A percentile compares a stretch with the other conserved stretches of the same genome.
phyloP scores from a whole-genome alignment of 768 basidiomycete genomes.

The Boletus huronensis region DNA sequence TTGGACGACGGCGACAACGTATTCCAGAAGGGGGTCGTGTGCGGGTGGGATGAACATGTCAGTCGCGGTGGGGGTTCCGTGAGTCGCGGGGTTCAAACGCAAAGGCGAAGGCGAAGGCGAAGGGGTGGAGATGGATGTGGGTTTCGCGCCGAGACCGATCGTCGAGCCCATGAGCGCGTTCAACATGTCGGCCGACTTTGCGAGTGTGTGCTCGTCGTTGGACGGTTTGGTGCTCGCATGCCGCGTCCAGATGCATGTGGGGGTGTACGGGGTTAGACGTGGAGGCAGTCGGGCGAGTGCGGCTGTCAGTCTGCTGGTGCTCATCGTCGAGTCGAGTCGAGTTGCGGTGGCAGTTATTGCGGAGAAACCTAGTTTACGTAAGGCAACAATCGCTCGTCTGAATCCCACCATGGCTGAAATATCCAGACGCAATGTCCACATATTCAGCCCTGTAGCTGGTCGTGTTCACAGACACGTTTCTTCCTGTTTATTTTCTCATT shows the following conservation, averaged over 20 bases:
- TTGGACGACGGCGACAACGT: constrained; percentile 61
- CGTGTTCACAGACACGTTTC: no score
- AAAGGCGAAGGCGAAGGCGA: not conserved
- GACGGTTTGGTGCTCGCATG: constrained; percentile 16
- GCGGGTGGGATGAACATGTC: constrained; percentile 64
- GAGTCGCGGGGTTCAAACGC: not conserved
- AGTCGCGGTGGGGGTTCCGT: not conserved
- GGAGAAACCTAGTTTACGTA: no score
- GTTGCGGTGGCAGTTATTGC: no score
- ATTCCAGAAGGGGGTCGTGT: constrained; percentile 69
- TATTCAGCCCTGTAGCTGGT: no score
- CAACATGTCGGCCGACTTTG: constrained; percentile 24
- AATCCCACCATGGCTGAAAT: no score
- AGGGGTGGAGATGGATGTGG: not conserved
- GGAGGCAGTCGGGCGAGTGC: not conserved
- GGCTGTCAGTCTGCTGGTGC: constrained; percentile 2
- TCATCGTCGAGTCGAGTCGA: constrained; percentile 3
- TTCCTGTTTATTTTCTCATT: no score
- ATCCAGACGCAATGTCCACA: no score
- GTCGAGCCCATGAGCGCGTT: constrained; percentile 24
- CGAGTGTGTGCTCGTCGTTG: constrained; percentile 21
- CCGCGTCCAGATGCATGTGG: constrained; percentile 1
- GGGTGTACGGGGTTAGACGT: not conserved
- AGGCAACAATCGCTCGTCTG: no score
- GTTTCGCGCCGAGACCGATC: constrained; percentile 12